Evolutionary conservation across 1,139 yeast genomes (phyloP).

Genomic region (Arxiozyma slooffiae): DNA sequence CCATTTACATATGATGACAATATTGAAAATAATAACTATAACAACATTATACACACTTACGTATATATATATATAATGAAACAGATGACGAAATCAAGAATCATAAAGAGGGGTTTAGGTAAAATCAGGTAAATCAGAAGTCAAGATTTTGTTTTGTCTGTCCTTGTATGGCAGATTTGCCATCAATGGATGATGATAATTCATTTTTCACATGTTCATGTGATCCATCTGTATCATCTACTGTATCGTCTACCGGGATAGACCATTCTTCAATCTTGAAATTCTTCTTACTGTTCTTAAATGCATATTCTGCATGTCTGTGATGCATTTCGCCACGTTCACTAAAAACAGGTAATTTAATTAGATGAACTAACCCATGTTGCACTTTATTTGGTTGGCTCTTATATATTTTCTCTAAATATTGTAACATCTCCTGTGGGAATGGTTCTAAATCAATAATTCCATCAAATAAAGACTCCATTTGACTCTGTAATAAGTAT

Average conservation of each 20-base stretch:
- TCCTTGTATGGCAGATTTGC: not conserved
- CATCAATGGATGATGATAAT: not conserved
- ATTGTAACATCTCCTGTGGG: conserved; percentile 58
- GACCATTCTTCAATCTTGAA: conserved; percentile 91
- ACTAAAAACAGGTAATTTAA: conserved; percentile 61
- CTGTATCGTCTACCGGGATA: conserved; percentile 77
- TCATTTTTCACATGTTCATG: not conserved
- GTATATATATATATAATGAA: not conserved
- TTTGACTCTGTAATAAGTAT: conserved; percentile 37
- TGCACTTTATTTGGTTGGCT: conserved; percentile 56
- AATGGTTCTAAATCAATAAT: conserved; percentile 75
- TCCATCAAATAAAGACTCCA: conserved; percentile 59
- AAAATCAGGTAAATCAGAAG: not conserved
- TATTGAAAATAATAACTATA: no score
- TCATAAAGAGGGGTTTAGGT: not conserved
- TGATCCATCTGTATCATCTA: not conserved
- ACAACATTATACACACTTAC: no score
- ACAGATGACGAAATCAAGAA: not conserved
- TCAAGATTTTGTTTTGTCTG: not conserved
- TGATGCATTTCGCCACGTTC: conserved; percentile 75
- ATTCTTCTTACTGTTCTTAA: conserved; percentile 70
- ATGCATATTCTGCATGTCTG: conserved; percentile 69
- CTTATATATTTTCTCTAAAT: conserved; percentile 58
- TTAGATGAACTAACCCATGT: conserved; percentile 76
- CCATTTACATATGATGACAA: no score